Evolutionary conservation across 805 yeast genomes (phyloP), one percentile per base, ranked within the genome.

Genomic region (Metschnikowia noctiluminum): DNA sequence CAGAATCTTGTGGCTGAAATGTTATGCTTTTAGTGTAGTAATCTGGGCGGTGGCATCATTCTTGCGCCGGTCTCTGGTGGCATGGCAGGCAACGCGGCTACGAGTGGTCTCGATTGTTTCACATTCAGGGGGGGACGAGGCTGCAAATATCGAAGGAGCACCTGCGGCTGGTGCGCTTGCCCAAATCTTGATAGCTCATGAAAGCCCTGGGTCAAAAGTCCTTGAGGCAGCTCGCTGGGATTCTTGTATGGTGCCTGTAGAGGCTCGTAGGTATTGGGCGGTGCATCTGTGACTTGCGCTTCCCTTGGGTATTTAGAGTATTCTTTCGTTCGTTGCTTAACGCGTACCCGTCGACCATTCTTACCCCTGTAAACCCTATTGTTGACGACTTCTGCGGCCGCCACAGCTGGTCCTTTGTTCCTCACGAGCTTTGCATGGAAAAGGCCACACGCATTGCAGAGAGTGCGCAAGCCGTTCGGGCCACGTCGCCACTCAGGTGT

Each of bases 401-500:
- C 66, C 37, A 60, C 48, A 1, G 62, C 64, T 10, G 66, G 63
- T 10, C 67, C 67, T 42, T 62, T 62, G 27, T 63, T 51, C 51
- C 61, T 63, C 34, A 63, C 67, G 46, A 86, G 60, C 59, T 86
- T 86, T 12, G 85, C 75, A 60, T 78, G 84, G 58, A 82, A 86
- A 41, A 91, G 70, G 0, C 97, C 97, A 69, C 97, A 91, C 0
- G 97, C 97, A 65, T 90, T 90, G 67, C 97, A 90, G 50, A 90
- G 72, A 0, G 92, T 86, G 58, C 89, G 77, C 6, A 84, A 80
- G 0, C 96, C 96, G 49, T 80, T 78, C 0, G 96, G 96, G 0
- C 97, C 97, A 52, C 85, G 74, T 61, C 97, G 76, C 97, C 97
- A 90, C 65, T 91, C 97, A 0, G 97, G 97, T 0, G 96, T 87